Evolutionary conservation across 2,329 filamentous ascomycete species (phyloP), one percentile per base, ranked within the genome.

Genomic region (Monosporascus cannonballus): DNA sequence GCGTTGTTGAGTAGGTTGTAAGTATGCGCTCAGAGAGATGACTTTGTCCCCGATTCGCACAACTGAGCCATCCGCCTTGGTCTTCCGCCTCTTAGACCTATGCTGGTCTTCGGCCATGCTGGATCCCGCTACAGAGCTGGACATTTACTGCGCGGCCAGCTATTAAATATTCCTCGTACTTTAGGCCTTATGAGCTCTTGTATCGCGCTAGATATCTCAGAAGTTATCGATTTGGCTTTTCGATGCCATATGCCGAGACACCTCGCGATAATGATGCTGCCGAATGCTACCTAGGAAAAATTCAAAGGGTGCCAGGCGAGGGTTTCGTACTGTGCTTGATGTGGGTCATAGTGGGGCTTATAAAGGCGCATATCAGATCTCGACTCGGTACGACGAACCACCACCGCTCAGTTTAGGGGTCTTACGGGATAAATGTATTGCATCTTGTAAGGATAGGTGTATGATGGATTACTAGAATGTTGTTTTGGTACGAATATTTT

Each of bases 1-100:
- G 46, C 67, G 69, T 48, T 62, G 67, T 34, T 81, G 67, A 55
- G 79, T 81, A 47, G 68, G 69, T 47, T 62, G 67, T 27, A 81
- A 67, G 55, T 80, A 81, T 6, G 75, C 77, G 24, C 75, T 73
- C 1, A 81, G 59, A 0, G 75, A 78, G 24, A 81, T 76, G 14
- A 67, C 62, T 51, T 76, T 81, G 27, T 73, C 69, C 15, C 76
- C 76, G 36, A 81, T 71, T 24, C 67, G 75, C 51, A 81, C 58
- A 5, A 73, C 63, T 48, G 74, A 50, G 56, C 63, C 20, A 65
- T 61, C 49, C 56, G 55, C 51, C 47, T 61, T 65, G 1, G 60
- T 66, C 57, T 72, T 75, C 17, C 69, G 67, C 57, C 67, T 73
- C 58, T 75, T 76, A 15, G 67, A 59, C 62, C 52, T 62, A 51